These are phyloP conservation scores for Zelonia costaricensis DNA, from an alignment of 208 protist genomes.

Conservation along the genomic window DNA sequence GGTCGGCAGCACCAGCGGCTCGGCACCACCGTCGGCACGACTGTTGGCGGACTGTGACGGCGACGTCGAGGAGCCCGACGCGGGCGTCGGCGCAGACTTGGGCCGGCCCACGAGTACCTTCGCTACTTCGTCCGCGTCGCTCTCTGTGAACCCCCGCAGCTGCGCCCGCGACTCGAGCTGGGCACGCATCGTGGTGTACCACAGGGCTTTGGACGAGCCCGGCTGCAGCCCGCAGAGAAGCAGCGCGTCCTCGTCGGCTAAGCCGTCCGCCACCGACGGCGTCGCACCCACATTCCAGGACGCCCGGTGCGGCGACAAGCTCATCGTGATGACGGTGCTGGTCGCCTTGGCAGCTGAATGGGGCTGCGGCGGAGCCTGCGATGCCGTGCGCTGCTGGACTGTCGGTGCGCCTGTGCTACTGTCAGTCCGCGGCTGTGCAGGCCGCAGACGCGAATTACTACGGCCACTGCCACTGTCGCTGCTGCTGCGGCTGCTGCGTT, in stretches of 20 bases:
- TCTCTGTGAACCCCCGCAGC: too few species aligned
- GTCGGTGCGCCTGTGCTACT: too few species aligned
- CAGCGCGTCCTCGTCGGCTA: constrained; percentile 52
- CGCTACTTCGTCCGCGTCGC: too few species aligned
- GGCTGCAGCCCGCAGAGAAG: constrained; percentile 59
- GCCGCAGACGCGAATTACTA: too few species aligned
- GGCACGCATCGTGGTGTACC: constrained; percentile 33
- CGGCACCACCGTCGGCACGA: background rate
- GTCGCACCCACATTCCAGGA: background rate
- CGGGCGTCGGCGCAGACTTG: background rate
- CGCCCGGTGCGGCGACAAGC: background rate
- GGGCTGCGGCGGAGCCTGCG: too few species aligned
- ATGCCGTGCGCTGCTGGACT: too few species aligned
- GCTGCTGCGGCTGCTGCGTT: too few species aligned
- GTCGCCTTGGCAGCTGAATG: too few species aligned
- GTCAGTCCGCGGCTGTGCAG: too few species aligned
- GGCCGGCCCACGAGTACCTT: too few species aligned
- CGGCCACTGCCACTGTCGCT: too few species aligned
- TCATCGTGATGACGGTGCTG: background rate
- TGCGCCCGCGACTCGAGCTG: constrained; percentile 21
- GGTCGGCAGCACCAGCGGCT: constrained; percentile 1
- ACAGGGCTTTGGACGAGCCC: constrained; percentile 43
- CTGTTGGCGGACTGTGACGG: background rate
- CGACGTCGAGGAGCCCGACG: background rate
- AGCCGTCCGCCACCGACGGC: background rate